Evolutionary conservation across 78 protist genomes (phyloP), one percentile per base, ranked within the genome.

Genomic region (Bigelowiella natans): DNA sequence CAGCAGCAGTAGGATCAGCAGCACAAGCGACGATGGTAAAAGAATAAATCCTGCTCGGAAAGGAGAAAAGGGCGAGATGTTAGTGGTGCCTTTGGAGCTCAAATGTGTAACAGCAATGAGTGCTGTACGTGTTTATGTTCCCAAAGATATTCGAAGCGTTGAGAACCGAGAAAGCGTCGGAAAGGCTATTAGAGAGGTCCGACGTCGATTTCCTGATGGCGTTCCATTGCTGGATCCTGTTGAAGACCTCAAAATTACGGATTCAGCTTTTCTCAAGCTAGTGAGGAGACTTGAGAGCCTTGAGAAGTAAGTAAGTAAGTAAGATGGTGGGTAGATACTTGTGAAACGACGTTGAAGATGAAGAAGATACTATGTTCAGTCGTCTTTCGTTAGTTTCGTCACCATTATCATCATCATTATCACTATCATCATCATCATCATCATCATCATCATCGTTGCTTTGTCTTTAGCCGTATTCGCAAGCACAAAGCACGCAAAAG

Each of bases 171-270:
- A 51, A 51, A 51, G 34, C 18, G 34, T 51, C 7, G 73, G 73
- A 7, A 51, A 51, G 73, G 7, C 73, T 51, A 26, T 51, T 26
- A 51, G 73, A 51, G 73, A 51, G 73, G 73, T 51, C 18, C 18
- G 73, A 26, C 7, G 18, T 51, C 73, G 95, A 39, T 83, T 34
- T 7, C 51, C 93, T 31, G 94, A 39, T 7, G 95, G 93, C 26
- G 29, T 97, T 30, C 99, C 98, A 0, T 0, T 91, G 64, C 91
- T 97, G 1, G 96, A 96, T 64, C 97, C 98, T 30, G 90, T 94
- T 30, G 96, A 94, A 40, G 99, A 97, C 83, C 38, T 89, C 87
- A 40, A 91, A 64, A 0, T 31, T 34, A 83, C 2, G 29, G 86
- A n/a, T n/a, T n/a, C n/a, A n/a, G n/a, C n/a, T n/a, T n/a, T n/a